phyloP scores from a whole-genome alignment of 2,329 filamentous ascomycete species.

The Fusarium sp. region DNA sequence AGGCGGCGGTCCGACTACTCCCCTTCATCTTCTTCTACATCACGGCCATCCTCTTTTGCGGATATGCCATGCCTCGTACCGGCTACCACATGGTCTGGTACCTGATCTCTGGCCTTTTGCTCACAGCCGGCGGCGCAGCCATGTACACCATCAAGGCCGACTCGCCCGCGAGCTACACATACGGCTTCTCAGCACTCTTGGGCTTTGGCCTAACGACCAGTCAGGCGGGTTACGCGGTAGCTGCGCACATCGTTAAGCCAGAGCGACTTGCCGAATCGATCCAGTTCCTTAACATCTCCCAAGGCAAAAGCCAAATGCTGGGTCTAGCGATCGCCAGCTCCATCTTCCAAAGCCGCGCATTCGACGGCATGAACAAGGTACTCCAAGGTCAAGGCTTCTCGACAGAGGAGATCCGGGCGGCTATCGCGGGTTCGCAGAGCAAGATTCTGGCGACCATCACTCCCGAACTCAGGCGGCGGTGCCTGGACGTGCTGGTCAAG shows the following conservation, averaged over 20 bases:
- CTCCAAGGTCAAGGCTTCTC: constrained; percentile 22
- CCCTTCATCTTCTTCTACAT: constrained; percentile 35
- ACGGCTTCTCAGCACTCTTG: constrained; percentile 32
- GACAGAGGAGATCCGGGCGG: constrained; percentile 21
- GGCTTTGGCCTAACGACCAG: constrained; percentile 29
- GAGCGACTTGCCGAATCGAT: constrained; percentile 21
- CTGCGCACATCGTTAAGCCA: constrained; percentile 2
- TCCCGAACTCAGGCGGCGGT: constrained; percentile 10
- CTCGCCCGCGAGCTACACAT: constrained; percentile 31
- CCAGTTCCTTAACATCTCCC: constrained; percentile 30
- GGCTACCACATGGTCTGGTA: constrained; percentile 13
- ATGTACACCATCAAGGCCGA: constrained; percentile 4
- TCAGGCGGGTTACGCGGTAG: constrained; percentile 17
- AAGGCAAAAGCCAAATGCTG: constrained; percentile 28
- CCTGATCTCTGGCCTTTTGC: background rate
- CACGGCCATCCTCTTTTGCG: constrained; percentile 19
- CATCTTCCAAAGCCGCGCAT: constrained; percentile 27
- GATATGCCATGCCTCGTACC: constrained; percentile 24
- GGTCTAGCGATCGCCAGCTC: constrained; percentile 21
- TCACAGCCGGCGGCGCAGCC: background rate
- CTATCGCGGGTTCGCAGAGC: constrained; percentile 24
- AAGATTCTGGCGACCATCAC: constrained; percentile 13
- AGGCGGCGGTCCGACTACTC: constrained; percentile 34
- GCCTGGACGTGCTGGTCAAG: constrained; percentile 21
- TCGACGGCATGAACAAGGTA: constrained; percentile 17